A percentile compares a stretch with the other conserved stretches of the same genome.
phyloP scores from a whole-genome alignment of 371 early-diverging fungal genomes.

The Mucor racemosus region DNA sequence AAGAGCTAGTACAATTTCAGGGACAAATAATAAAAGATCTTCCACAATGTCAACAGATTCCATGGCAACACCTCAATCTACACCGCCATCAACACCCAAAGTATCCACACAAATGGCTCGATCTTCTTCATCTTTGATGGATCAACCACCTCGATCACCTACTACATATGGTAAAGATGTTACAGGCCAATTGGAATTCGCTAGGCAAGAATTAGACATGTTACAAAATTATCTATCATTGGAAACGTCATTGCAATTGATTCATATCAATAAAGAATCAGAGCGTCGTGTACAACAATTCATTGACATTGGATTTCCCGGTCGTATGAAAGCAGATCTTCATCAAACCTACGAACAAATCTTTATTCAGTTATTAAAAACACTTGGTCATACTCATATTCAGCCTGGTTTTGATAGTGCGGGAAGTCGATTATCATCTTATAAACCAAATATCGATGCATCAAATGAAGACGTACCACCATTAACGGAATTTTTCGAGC shows the following conservation, averaged over 20 bases:
- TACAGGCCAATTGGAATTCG: constrained; percentile 29
- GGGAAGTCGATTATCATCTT: constrained; percentile 57
- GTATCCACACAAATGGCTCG: constrained; percentile 17
- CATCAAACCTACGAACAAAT: constrained; percentile 66
- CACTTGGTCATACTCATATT: constrained; percentile 70
- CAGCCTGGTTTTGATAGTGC: constrained; percentile 76
- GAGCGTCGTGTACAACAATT: constrained; percentile 62
- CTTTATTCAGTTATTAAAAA: constrained; percentile 66
- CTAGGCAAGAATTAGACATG: constrained; percentile 54
- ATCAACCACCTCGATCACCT: constrained; percentile 7
- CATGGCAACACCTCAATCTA: constrained; percentile 22
- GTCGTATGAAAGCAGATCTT: constrained; percentile 35
- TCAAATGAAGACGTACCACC: constrained; percentile 53
- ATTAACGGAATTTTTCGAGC: constrained; percentile 81
- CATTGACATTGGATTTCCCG: constrained; percentile 40
- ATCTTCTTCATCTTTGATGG: constrained; percentile 1
- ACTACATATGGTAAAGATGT: constrained; percentile 17
- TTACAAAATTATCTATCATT: constrained; percentile 74
- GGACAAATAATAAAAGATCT: constrained; percentile 11
- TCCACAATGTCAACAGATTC: constrained; percentile 25
- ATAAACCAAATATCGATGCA: constrained; percentile 48
- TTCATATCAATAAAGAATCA: constrained; percentile 83
- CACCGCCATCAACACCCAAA: constrained; percentile 36
- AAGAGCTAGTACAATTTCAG: constrained; percentile 7
- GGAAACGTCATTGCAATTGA: constrained; percentile 78